Conservation (phyloP, 441 rosid species). For the Euphorbia celastroides region DNA sequence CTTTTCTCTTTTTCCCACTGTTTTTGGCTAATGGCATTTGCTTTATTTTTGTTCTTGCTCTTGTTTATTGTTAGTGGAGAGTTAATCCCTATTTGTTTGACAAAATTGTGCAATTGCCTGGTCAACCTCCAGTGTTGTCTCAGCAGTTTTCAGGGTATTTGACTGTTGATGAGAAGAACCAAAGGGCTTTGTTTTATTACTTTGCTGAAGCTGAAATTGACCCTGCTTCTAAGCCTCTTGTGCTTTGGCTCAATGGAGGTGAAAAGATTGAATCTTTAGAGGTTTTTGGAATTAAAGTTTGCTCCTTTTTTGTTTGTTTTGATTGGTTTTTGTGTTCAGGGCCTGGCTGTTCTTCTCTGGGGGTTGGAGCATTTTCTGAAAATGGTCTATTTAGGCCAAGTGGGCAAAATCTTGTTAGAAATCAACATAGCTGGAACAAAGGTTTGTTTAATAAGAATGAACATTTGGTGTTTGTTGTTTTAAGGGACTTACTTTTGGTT, state of each 20-base stretch:
- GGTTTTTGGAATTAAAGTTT: neutral
- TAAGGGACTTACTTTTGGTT: conserved; percentile 18
- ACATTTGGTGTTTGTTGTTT: neutral
- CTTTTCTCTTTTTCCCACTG: conserved; percentile 9
- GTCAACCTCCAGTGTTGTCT: conserved; percentile 76
- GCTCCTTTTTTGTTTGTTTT: neutral
- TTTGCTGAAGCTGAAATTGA: conserved; percentile 77
- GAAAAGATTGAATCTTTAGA: neutral
- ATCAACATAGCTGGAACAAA: conserved; percentile 85
- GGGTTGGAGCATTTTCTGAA: conserved; percentile 94
- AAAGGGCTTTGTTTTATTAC: conserved; percentile 85
- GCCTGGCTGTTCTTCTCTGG: conserved; percentile 92
- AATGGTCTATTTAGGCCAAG: conserved; percentile 96
- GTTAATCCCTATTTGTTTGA: conserved; percentile 40
- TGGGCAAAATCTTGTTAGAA: conserved; percentile 57
- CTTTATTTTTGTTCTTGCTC: conserved; percentile 30
- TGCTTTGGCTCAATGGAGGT: conserved; percentile 99
- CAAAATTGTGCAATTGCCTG: conserved; percentile 51
- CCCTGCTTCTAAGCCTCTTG: conserved; percentile 77
- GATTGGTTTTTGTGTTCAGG: conserved; percentile 37
- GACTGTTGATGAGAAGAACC: conserved; percentile 57
- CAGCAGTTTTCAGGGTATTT: conserved; percentile 87
- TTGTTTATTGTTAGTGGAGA: conserved; percentile 23
- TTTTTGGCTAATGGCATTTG: conserved; percentile 35
- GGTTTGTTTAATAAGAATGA: conserved; percentile 25